Evolutionary conservation across 805 yeast species (phyloP).

Genomic region (Candida ortonii): DNA sequence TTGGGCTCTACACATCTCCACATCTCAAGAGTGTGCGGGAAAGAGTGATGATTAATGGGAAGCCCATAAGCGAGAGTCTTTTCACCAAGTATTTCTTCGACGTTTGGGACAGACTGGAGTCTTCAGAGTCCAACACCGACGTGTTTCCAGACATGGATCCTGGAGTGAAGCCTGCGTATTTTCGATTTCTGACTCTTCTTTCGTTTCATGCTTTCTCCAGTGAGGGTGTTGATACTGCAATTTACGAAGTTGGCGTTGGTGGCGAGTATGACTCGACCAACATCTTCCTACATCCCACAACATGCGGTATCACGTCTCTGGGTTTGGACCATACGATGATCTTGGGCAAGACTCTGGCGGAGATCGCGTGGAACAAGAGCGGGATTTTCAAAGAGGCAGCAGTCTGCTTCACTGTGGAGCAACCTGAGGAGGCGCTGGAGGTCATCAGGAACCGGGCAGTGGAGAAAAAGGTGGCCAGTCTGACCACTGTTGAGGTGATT

Average conservation of each 20-base stretch:
- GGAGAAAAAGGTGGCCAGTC: conserved; percentile 51
- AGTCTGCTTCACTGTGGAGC: conserved; percentile 65
- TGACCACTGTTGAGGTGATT: conserved; percentile 51
- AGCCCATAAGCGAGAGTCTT: conserved; percentile 74
- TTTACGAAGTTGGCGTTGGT: conserved; percentile 97
- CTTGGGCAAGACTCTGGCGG: conserved; percentile 82
- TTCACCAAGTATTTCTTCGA: conserved; percentile 91
- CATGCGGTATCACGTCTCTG: conserved; percentile 78
- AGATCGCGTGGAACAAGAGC: conserved; percentile 94
- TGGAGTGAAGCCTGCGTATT: conserved; percentile 84
- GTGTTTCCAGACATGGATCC: conserved; percentile 72
- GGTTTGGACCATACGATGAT: conserved; percentile 91
- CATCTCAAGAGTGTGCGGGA: conserved; percentile 92
- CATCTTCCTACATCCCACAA: conserved; percentile 72
- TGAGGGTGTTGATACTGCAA: conserved; percentile 91
- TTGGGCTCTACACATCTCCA: conserved; percentile 96
- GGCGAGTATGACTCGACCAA: conserved; percentile 98
- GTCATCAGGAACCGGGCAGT: conserved; percentile 63
- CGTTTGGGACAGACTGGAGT: conserved; percentile 77
- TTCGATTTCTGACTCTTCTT: conserved; percentile 82
- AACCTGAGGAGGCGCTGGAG: conserved; percentile 50
- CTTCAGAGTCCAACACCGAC: conserved; percentile 49
- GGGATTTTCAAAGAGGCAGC: conserved; percentile 78
- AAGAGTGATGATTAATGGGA: conserved; percentile 82
- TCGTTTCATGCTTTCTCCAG: conserved; percentile 87